Base-by-base conservation (phyloP, 1,284 basidiomycete genomes). In the Ceratobasidium sp. region DNA sequence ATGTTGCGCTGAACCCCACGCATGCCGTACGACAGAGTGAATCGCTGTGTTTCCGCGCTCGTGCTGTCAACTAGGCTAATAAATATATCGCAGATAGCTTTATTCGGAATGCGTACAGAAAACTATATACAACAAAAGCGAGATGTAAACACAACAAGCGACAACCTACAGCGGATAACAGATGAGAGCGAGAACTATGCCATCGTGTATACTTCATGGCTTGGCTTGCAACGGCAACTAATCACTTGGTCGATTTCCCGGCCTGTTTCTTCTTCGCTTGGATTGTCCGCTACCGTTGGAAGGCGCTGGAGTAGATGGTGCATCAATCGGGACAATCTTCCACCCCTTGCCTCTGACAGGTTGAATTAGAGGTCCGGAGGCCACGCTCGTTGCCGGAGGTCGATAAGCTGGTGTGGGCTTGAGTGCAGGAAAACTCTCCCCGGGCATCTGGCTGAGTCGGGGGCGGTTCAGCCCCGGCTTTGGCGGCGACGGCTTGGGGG, bases 341-440 rank as follows among this genome's bases (percentile, higher is more conserved):
- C 38, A 61, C 1, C 36, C 59, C 38, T 23, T 30, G 25, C 59
- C 42, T 46, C 42, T 9, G n/a, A 1, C 44, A n/a, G 59, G 59
- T 14, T 38, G 59, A 30, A 61, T 61, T n/a, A 25, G 18, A 3
- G 59, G 38, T 4, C 42, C 59, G 33, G 40, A 44, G 11, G 59
- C 59, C 42, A 61, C 59, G 42, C 59, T 61, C 6, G 59, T 61
- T 21, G 21, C 28, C 2, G 59, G 40, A 3, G 59, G 21, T 38
- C 38, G 40, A 11, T 38, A 25, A 46, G 16, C 38, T 5, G 30
- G 18, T 3, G 16, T 0, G 14, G 59, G 40, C 23, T 7, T 36
- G 11, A 46, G 54, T 9, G 42, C 18, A 8, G 67, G 67, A 38
- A 70, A 70, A 30, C 48, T 60, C n/a, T 48, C 56, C 8, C 67